Evolutionary conservation across 1,284 basidiomycete genomes (phyloP), one percentile per base, ranked within the genome.

Genomic region (Cryptococcus sp.): DNA sequence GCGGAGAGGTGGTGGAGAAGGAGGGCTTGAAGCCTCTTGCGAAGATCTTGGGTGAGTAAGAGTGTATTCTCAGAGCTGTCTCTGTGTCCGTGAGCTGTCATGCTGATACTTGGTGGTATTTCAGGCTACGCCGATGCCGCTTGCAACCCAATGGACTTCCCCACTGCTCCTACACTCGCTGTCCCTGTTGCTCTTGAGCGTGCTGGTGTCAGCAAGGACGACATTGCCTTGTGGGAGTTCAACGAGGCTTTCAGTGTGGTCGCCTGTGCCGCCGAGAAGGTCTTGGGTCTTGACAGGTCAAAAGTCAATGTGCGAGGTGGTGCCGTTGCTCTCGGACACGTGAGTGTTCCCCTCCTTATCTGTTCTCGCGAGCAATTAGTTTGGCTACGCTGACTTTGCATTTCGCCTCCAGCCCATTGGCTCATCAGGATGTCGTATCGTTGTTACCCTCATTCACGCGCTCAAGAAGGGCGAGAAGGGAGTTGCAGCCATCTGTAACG

Each of bases 201-300:
- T 64, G 96, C 95, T 48, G 90, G 90, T 67, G 81, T 99, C 57
- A 85, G 85, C 34, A 76, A 88, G 58, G 83, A 89, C 50, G 92
- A 99, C 73, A 92, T 99, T 66, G 84, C 93, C 37, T 84, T 90
- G 54, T 99, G 93, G 75, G 96, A 99, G 80, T 87, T 99, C 79
- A 99, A 99, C 80, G 96, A 95, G 79, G 96, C 95, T 17, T 99
- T 99, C 83, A 94, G 93, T 0, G 91, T 92, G 38, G 95, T 98
- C 69, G 88, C 92, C 72, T 86, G 90, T 50, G 87, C 93, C 52
- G 91, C 91, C 2, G 93, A 98, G 81, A 90, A 95, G 80, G 84
- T 91, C 45, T 83, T 96, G 59, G 84, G 83, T 58, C 83, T 99
- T 61, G 88, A 92, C 73, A 84, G 89, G 34, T 84, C 85, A 61